Base-by-base conservation (phyloP, 371 early-diverging fungal genomes). In the Fennellomyces sp. region DNA sequence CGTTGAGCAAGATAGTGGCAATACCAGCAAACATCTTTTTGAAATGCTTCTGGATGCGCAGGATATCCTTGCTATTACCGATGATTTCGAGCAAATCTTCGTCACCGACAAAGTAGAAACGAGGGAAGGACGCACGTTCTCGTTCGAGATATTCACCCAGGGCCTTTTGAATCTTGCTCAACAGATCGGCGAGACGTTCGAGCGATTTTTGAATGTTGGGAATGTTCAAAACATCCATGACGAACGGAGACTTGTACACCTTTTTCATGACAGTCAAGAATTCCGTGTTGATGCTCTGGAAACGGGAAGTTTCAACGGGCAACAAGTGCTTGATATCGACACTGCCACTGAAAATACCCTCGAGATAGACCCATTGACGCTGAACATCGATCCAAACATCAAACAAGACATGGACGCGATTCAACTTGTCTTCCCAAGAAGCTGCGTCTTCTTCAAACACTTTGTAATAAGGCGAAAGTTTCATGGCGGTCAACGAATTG, bases 51-150 rank as follows among this genome's bases (percentile, higher is more conserved):
- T 98, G 97, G 64, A 98, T 94, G 45, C 96, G 89, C 36, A 88
- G 70, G 33, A 97, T 87, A 68, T 98, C 98, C 77, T 96, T 96
- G 72, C 94, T 90, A 77, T 98, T 98, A 72, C 99, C 99, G 62
- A 99, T 94, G 64, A 99, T 97, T 80, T 99, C 98, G 23, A 99
- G 87, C 77, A 99, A 68, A 76, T 98, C 99, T 81, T 98, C 99
- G 66, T 99, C 99, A 72, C 98, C 99, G 45, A 99, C 97, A 88
- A 99, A 99, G 82, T 99, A 99, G 87, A 99, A 99, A 27, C 99
- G 91, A 39, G 99, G 97, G 87, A 98, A 99, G 0, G 94, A 88
- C 11, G 94, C 85, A 60, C 99, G 90, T 69, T 99, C 97, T 52
- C 95, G 85, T 70, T 98, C 99, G 59, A 99, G 72, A 63, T 98